Conservation (phyloP, 768 basidiomycete genomes). For the Pleurotus pulmonarius region DNA sequence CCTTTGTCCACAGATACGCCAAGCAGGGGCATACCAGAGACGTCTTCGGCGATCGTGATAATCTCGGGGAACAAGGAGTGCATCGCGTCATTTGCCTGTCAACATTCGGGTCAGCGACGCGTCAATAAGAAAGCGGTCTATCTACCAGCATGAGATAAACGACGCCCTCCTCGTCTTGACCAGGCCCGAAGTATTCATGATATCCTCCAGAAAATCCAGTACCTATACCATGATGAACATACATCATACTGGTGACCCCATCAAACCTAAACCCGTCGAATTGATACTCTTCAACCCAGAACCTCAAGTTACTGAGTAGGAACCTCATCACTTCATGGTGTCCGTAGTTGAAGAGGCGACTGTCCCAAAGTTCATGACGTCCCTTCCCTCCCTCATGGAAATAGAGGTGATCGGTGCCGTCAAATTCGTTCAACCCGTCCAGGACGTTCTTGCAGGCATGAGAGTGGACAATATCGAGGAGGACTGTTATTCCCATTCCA, state of each 20-base stretch:
- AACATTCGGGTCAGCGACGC: slow-evolving; percentile 6
- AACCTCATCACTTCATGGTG: slow-evolving; percentile 93
- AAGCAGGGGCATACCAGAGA: slow-evolving; percentile 97
- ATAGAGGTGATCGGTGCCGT: slow-evolving; percentile 96
- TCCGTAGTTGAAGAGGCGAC: slow-evolving; percentile 95
- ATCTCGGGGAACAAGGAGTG: slow-evolving; percentile 75
- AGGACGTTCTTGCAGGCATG: slow-evolving; percentile 98
- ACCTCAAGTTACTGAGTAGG: slow-evolving; percentile 91
- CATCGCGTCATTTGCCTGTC: slow-evolving; percentile 87
- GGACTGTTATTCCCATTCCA: slow-evolving; percentile 85
- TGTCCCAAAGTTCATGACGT: slow-evolving; percentile 96
- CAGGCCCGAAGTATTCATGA: slow-evolving; percentile 93
- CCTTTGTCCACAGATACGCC: slow-evolving; percentile 75
- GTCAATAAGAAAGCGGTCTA: slow-evolving; percentile 10
- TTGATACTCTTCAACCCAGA: slow-evolving; percentile 91
- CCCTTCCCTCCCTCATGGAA: slow-evolving; percentile 94
- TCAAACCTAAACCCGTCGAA: slow-evolving; percentile 99
- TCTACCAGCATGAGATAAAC: slow-evolving; percentile 96
- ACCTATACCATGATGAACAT: slow-evolving; percentile 95
- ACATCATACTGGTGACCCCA: slow-evolving; percentile 99
- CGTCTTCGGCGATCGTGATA: slow-evolving; percentile 97
- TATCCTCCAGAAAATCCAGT: slow-evolving; percentile 97
- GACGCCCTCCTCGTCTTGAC: slow-evolving; percentile 83
- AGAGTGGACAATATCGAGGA: slow-evolving; percentile 96
- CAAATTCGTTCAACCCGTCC: slow-evolving; percentile 93